Conservation (phyloP, 768 basidiomycete genomes). For the Trametes meyenii region DNA sequence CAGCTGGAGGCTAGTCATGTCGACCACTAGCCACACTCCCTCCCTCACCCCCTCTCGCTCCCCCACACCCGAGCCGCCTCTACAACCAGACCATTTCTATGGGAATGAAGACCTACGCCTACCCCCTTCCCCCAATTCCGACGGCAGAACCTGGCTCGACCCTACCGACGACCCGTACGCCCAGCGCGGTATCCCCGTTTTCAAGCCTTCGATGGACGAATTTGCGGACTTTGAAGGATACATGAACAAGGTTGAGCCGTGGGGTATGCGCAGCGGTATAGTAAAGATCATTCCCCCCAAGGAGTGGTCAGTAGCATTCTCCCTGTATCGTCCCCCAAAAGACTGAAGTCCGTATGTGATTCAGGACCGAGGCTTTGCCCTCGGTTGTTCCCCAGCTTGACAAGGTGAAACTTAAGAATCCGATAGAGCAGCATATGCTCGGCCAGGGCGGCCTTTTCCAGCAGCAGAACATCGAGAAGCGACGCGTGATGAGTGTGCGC, state of each 20-base stretch:
- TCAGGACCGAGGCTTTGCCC: slow-evolving; percentile 75
- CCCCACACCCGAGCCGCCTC: slow-evolving; percentile 44
- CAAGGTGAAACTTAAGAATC: slow-evolving; percentile 77
- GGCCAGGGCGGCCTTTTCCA: slow-evolving; percentile 87
- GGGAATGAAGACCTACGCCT: slow-evolving; percentile 47
- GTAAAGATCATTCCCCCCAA: slow-evolving; percentile 95
- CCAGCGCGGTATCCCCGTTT: slow-evolving; percentile 92
- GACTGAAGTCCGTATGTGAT: slow-evolving; percentile 22
- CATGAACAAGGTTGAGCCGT: slow-evolving; percentile 83
- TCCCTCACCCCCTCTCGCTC: slow-evolving; percentile 55
- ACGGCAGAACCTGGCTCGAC: slow-evolving; percentile 66
- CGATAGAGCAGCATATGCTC: slow-evolving; percentile 93
- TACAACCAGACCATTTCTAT: slow-evolving; percentile 87
- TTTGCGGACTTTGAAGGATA: slow-evolving; percentile 92
- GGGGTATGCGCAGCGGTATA: slow-evolving; percentile 91
- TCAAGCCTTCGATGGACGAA: slow-evolving; percentile 91
- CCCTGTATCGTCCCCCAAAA: slow-evolving; percentile 21
- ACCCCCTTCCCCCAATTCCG: slow-evolving; percentile 65
- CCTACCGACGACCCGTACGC: slow-evolving; percentile 83
- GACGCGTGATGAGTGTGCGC: slow-evolving; percentile 78
- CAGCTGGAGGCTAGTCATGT: slow-evolving; percentile 20
- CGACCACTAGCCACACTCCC: slow-evolving; percentile 31
- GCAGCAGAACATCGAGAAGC: slow-evolving; percentile 89
- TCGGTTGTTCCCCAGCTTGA: slow-evolving; percentile 70
- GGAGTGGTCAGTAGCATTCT: slow-evolving; percentile 70